These are phyloP conservation scores for Pouteria campechiana DNA, from an alignment of 179 eudicot genomes.

Conservation along the genomic window DNA sequence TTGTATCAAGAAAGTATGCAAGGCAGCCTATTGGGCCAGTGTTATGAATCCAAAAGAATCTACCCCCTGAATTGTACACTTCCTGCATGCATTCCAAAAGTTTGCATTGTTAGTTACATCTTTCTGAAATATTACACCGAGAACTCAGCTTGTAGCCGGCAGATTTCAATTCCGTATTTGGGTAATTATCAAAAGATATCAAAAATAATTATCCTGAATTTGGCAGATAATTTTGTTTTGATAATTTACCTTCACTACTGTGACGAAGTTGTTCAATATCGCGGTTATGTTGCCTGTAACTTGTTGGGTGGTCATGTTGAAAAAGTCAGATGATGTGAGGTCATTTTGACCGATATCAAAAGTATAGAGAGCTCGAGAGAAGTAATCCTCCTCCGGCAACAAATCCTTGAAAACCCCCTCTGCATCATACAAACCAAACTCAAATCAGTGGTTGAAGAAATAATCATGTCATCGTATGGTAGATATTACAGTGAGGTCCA, in stretches of 20 bases:
- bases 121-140: too few species aligned
- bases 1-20: conserved; percentile 46
- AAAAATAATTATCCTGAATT: too few species aligned
- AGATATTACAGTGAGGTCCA: too few species aligned
- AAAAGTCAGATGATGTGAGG: conserved; percentile 33
- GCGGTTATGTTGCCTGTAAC: conserved; percentile 47
- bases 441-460: too few species aligned
- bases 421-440: too few species aligned
- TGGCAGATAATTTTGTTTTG: too few species aligned
- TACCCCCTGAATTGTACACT: conserved; percentile 59
- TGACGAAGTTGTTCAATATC: conserved; percentile 39
- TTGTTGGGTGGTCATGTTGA: conserved; percentile 29
- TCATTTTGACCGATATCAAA: conserved; percentile 58
- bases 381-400: conserved; percentile 29
- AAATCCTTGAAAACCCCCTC: too few species aligned
- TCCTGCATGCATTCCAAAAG: conserved; percentile 17
- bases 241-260: conserved; percentile 45
- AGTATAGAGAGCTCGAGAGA: conserved; percentile 32
- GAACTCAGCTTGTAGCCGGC: too few species aligned
- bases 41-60: conserved; percentile 90
- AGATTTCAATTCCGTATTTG: too few species aligned
- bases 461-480: too few species aligned
- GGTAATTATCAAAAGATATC: too few species aligned
- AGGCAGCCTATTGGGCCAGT: conserved; percentile 88
- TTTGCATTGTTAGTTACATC: too few species aligned